A percentile compares a stretch with the other conserved stretches of the same genome.
phyloP scores from a whole-genome alignment of 805 yeast genomes.

The Hanseniaspora vineae region DNA sequence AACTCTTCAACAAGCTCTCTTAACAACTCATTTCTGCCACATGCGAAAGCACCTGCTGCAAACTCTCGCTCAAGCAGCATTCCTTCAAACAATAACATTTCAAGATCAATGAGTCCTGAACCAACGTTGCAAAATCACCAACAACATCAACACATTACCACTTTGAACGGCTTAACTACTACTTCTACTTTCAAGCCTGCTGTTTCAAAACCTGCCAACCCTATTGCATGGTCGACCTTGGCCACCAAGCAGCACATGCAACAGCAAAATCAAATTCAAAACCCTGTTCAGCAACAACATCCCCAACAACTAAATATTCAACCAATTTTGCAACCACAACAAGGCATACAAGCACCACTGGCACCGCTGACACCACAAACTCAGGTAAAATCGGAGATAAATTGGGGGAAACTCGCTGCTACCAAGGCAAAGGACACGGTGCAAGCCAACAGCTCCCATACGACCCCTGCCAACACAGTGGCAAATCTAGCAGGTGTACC shows the following conservation, averaged over 20 bases:
- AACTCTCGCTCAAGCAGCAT: background rate
- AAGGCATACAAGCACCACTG: background rate
- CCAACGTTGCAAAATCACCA: constrained; percentile 5
- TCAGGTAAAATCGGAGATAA: background rate
- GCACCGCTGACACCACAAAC: no score
- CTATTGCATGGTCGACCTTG: background rate
- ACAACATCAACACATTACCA: constrained; percentile 21
- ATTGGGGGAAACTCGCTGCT: background rate
- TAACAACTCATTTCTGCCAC: no score
- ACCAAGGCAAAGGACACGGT: background rate
- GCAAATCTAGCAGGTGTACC: background rate
- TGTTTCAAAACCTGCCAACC: constrained; percentile 38
- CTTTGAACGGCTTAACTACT: constrained; percentile 20
- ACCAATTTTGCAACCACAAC: constrained; percentile 4
- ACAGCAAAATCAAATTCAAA: constrained; percentile 33
- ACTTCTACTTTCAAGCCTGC: constrained; percentile 36
- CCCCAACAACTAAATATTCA: background rate
- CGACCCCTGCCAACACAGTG: constrained; percentile 6
- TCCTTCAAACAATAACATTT: background rate
- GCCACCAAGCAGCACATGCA: constrained; percentile 36
- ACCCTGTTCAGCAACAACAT: background rate
- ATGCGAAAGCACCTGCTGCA: background rate
- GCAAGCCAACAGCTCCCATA: background rate
- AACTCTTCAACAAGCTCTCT: no score
- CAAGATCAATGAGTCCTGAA: constrained; percentile 4